Evolutionary conservation across 1,284 basidiomycete genomes (phyloP).

Genomic region (Tranzscheliella williamsii): DNA sequence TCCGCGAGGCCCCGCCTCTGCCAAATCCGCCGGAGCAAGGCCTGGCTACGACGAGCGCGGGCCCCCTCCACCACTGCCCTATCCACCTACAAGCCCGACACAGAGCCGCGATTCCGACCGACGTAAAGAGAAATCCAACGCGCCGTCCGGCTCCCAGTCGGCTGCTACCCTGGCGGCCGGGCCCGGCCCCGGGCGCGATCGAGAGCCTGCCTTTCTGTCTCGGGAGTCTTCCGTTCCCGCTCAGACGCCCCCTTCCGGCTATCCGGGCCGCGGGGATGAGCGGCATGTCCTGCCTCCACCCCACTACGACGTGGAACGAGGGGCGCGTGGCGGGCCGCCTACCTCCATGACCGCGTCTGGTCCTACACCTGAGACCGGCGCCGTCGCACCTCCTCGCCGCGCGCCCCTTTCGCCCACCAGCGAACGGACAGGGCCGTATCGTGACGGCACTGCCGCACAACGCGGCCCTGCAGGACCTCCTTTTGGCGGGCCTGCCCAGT

Average conservation of each 20-base stretch:
- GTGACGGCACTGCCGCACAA: conserved; percentile 5
- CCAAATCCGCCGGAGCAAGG: conserved; percentile 15
- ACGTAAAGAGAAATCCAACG: conserved; percentile 28
- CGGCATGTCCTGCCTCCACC: conserved; percentile 4
- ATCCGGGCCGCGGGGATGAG: conserved; percentile 4
- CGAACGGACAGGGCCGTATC: conserved; percentile 13
- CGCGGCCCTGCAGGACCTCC: conserved; percentile 25
- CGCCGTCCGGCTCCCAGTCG: neutral
- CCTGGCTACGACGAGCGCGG: conserved; percentile 24
- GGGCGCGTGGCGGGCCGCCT: conserved; percentile 22
- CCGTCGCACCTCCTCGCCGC: conserved; percentile 5
- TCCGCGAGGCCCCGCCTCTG: conserved; percentile 21
- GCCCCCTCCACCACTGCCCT: conserved; percentile 25
- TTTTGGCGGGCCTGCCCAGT: conserved; percentile 7
- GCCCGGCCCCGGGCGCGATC: neutral
- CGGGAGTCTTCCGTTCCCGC: conserved; percentile 22
- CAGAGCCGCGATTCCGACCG: conserved; percentile 32
- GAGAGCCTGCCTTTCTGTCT: neutral
- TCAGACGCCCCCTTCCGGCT: conserved; percentile 7
- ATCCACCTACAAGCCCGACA: conserved; percentile 31
- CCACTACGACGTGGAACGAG: conserved; percentile 29
- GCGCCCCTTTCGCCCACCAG: conserved; percentile 23
- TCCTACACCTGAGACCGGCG: conserved; percentile 14
- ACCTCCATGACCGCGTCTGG: conserved; percentile 6
- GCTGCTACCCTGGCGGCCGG: neutral